Percentiles rank a stretch among this genome's conserved stretches.
phyloP scores from a whole-genome alignment of 1,284 basidiomycete genomes.

The Rhodotorula sp. region DNA sequence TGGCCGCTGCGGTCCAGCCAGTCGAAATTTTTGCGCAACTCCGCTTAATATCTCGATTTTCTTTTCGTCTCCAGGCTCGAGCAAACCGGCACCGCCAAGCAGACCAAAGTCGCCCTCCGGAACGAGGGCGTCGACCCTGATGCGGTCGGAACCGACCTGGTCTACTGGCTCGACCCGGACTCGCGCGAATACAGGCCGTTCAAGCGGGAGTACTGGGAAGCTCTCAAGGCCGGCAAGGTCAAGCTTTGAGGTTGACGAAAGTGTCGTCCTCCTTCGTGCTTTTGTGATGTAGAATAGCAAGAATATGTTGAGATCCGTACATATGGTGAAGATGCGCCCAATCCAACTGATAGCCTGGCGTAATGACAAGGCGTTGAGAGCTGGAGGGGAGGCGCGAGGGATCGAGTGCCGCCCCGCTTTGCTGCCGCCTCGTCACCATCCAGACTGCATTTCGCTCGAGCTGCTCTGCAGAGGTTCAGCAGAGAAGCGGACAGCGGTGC shows the following conservation, averaged over 20 bases:
- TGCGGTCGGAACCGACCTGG: constrained; percentile 10
- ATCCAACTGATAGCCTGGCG: no score
- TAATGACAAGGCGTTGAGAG: no score
- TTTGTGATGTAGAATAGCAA: no score
- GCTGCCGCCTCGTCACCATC: no score
- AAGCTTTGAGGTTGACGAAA: constrained; percentile 9
- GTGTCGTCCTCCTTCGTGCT: not conserved
- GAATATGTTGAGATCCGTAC: no score
- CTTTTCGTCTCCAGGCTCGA: constrained; percentile 36
- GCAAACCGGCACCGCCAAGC: constrained; percentile 47
- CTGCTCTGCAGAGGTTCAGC: not conserved
- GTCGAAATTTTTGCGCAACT: no score
- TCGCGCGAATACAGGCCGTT: constrained; percentile 23
- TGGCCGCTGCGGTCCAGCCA: no score
- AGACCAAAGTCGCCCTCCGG: constrained; percentile 46
- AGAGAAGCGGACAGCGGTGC: not conserved
- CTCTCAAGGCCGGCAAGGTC: constrained; percentile 15
- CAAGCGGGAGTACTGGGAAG: constrained; percentile 17
- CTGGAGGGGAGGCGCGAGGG: no score
- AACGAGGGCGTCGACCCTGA: constrained; percentile 48
- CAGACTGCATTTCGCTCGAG: no score
- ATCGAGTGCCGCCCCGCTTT: no score
- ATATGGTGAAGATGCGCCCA: no score
- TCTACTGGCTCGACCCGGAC: constrained; percentile 32
- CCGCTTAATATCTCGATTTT: no score